These are phyloP conservation scores for Penicillium tannophilum DNA, from an alignment of 495 filamentous ascomycete species.

Conservation along the genomic window DNA sequence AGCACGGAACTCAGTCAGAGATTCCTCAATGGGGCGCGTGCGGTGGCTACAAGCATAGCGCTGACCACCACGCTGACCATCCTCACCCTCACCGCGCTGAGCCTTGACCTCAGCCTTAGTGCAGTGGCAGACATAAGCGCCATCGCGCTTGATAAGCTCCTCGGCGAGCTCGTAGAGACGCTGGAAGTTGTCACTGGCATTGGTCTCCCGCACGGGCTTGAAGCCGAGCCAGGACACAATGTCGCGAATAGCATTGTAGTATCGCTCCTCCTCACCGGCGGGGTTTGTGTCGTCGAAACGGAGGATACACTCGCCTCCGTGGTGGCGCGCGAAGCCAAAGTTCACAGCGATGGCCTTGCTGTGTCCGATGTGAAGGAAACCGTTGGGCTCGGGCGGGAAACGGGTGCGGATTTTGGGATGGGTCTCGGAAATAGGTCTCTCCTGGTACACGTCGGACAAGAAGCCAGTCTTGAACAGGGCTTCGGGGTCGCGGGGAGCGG, in stretches of 20 bases:
- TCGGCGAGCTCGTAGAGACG: conserved; percentile 85
- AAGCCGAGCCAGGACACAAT: conserved; percentile 85
- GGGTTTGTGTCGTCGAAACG: conserved; percentile 86
- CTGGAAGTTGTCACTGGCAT: conserved; percentile 83
- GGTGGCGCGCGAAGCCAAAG: conserved; percentile 89
- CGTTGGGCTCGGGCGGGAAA: conserved; percentile 89
- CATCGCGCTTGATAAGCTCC: conserved; percentile 71
- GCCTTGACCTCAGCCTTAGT: conserved; percentile 73
- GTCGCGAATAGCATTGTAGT: conserved; percentile 75
- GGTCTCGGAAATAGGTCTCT: conserved; percentile 60
- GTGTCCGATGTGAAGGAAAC: conserved; percentile 83
- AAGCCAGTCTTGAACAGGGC: conserved; percentile 86
- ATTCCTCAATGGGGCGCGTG: conserved; percentile 71
- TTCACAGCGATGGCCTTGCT: conserved; percentile 97
- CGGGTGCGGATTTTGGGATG: conserved; percentile 63
- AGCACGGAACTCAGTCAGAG: conserved; percentile 77
- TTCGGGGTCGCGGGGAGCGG: conserved; percentile 57
- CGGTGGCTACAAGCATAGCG: conserved; percentile 81
- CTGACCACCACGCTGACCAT: conserved; percentile 66
- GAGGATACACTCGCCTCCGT: conserved; percentile 73
- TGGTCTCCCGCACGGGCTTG: conserved; percentile 74
- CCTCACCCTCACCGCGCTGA: conserved; percentile 74
- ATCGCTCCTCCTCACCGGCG: conserved; percentile 77
- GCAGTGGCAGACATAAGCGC: conserved; percentile 81
- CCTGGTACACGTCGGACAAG: conserved; percentile 76